Percentiles rank a stretch among this genome's conserved stretches.
Evolutionary conservation across 306 rosid species (phyloP).

Genomic region (Spatholobus suberectus): DNA sequence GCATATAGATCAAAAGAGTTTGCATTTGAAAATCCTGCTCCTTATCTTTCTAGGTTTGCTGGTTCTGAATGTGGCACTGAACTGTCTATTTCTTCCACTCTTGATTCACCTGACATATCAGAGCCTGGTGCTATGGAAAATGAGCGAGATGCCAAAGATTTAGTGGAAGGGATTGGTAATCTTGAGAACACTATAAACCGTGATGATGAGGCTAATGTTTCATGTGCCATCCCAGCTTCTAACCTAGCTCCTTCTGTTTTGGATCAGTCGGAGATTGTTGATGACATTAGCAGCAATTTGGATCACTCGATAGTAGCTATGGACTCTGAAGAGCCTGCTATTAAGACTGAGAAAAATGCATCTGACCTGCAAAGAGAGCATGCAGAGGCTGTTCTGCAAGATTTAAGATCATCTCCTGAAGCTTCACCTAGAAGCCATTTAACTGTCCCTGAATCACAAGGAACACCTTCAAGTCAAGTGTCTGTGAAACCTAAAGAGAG

Average conservation of each 20-base stretch:
- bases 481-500: constrained; percentile 60
- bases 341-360: constrained; percentile 47
- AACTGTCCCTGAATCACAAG: constrained; percentile 82
- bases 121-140: constrained; percentile 62
- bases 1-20: constrained; percentile 58
- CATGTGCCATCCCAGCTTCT: constrained; percentile 38
- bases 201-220: constrained; percentile 47
- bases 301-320: constrained; percentile 39
- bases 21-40: constrained; percentile 52
- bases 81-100: constrained; percentile 84
- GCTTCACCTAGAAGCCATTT: constrained; percentile 84
- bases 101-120: constrained; percentile 84
- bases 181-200: constrained; percentile 36
- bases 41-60: constrained; percentile 58
- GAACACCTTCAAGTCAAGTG: constrained; percentile 91
- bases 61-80: constrained; percentile 89
- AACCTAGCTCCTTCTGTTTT: constrained; percentile 31
- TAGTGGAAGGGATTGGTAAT: constrained; percentile 53
- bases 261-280: constrained; percentile 54
- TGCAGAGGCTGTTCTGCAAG: constrained; percentile 45
- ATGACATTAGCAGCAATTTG: constrained; percentile 37
- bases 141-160: constrained; percentile 57
- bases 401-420: constrained; percentile 61
- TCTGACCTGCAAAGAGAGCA: constrained; percentile 52
- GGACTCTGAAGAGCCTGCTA: constrained; percentile 49